Conservation (phyloP, 2,329 filamentous ascomycete species). For the Metarhizium brunneum region DNA sequence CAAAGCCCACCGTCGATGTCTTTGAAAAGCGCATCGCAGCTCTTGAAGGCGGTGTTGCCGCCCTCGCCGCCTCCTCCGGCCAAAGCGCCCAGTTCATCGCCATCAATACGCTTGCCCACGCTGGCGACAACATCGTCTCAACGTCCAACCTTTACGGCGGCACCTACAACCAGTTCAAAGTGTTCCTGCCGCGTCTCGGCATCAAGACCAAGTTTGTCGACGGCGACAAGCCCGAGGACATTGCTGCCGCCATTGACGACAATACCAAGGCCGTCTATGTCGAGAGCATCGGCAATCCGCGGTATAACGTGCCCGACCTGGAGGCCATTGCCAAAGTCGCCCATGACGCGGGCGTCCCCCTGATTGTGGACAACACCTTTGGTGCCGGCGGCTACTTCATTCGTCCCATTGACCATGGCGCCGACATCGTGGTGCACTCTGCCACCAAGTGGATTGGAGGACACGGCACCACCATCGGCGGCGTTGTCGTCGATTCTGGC, state of each 20-base stretch:
- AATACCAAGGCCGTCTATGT: slow-evolving; percentile 89
- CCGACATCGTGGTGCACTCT: slow-evolving; percentile 89
- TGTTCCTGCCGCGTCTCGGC: slow-evolving; percentile 76
- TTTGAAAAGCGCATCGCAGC: slow-evolving; percentile 96
- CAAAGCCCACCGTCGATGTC: slow-evolving; percentile 80
- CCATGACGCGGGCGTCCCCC: slow-evolving; percentile 56
- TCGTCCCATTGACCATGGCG: slow-evolving; percentile 80
- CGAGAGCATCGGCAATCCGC: slow-evolving; percentile 88
- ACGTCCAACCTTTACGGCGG: slow-evolving; percentile 89
- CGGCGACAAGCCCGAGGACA: slow-evolving; percentile 70
- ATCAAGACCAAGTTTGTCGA: slow-evolving; percentile 82
- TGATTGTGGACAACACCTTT: slow-evolving; percentile 86
- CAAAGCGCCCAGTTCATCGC: slow-evolving; percentile 91
- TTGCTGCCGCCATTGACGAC: slow-evolving; percentile 77
- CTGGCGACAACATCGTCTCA: slow-evolving; percentile 87
- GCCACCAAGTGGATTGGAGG: slow-evolving; percentile 97
- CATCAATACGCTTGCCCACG: slow-evolving; percentile 71
- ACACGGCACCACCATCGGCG: slow-evolving; percentile 85
- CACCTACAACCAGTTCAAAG: slow-evolving; percentile 97
- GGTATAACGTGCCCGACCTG: slow-evolving; percentile 87
- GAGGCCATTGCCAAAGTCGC: slow-evolving; percentile 77
- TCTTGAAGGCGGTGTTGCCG: slow-evolving; percentile 83
- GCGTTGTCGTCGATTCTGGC: slow-evolving; percentile 77
- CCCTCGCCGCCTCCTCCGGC: slow-evolving; percentile 75
- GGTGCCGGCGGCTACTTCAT: slow-evolving; percentile 85